phyloP scores from a whole-genome alignment of 768 basidiomycete species.

The Tylopilus cervinicoccineus region DNA sequence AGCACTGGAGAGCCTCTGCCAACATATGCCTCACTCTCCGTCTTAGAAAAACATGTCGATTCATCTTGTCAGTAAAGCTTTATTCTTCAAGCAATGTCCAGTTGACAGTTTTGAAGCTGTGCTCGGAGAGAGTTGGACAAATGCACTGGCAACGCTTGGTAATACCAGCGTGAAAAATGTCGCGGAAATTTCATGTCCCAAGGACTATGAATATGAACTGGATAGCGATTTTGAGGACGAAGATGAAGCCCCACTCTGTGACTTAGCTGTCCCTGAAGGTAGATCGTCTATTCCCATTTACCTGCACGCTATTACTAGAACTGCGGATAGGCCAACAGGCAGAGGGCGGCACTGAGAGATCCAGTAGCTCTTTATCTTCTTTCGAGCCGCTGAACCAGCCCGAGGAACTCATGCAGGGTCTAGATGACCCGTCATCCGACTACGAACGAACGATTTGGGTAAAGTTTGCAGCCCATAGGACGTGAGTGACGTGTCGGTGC shows the following conservation, averaged over 20 bases:
- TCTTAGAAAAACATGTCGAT: slow-evolving; percentile 9
- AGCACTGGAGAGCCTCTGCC: neutral
- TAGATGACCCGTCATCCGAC: neutral
- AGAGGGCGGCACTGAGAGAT: neutral
- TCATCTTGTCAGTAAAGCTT: slow-evolving; percentile 6
- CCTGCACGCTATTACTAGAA: neutral
- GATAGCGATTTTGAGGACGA: slow-evolving; percentile 29
- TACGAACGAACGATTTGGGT: slow-evolving; percentile 1
- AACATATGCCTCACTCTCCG: slow-evolving; percentile 15
- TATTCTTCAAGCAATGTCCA: neutral
- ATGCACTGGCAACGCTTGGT: neutral
- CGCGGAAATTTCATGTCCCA: slow-evolving; percentile 6
- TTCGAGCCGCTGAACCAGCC: slow-evolving; percentile 3
- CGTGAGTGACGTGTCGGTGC: slow-evolving; percentile 4
- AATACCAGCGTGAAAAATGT: neutral
- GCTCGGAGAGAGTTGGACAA: slow-evolving; percentile 8
- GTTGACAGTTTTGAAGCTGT: slow-evolving; percentile 10
- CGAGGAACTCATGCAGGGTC: slow-evolving; percentile 8
- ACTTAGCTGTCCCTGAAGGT: slow-evolving; percentile 1
- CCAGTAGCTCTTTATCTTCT: slow-evolving; percentile 7
- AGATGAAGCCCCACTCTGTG: neutral
- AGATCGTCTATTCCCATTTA: neutral
- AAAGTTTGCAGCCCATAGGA: slow-evolving; percentile 16
- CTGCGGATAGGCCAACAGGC: slow-evolving; percentile 2
- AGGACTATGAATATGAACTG: slow-evolving; percentile 15